A percentile compares a stretch with the other conserved stretches of the same genome.
Conservation (phyloP, 2,329 filamentous ascomycete genomes). For the Sodiomyces alkalinus region DNA sequence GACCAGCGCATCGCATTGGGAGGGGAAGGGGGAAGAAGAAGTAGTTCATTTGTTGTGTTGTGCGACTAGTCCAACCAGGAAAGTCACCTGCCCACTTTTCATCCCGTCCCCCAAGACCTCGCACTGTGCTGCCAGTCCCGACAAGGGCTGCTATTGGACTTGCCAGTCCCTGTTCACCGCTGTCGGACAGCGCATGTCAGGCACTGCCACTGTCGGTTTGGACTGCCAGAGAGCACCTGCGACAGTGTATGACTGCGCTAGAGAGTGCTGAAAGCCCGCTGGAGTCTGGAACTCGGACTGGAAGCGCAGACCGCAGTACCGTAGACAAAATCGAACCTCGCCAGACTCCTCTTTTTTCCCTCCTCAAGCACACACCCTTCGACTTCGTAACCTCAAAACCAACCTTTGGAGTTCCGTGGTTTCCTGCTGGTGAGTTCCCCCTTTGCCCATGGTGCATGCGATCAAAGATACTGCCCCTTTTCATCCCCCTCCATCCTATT, state of each 20-base stretch:
- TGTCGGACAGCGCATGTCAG: no score
- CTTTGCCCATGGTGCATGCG: slow-evolving; percentile 18
- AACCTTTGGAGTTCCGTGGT: slow-evolving; percentile 15
- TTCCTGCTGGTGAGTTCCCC: slow-evolving; percentile 22
- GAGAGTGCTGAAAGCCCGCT: slow-evolving; percentile 4
- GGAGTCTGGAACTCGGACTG: no score
- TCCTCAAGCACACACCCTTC: slow-evolving; percentile 23
- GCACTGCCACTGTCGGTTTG: no score
- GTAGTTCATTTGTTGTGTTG: no score
- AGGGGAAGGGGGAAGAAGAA: no score
- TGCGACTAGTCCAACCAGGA: no score
- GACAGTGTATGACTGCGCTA: no score
- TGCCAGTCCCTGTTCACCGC: background rate
- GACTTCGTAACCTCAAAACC: slow-evolving; percentile 19
- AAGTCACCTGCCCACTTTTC: no score
- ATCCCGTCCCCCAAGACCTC: no score
- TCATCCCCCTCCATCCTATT: slow-evolving; percentile 3
- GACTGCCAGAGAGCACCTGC: no score
- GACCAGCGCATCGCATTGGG: no score
- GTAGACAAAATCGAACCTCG: slow-evolving; percentile 25
- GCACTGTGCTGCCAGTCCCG: slow-evolving; percentile 1
- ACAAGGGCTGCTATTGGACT: background rate
- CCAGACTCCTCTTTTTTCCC: slow-evolving; percentile 25
- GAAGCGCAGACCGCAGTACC: slow-evolving; percentile 9
- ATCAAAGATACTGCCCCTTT: no score